These are phyloP conservation scores for Cenococcum geophilum DNA, from an alignment of 495 filamentous ascomycete species.

Conservation along the genomic window DNA sequence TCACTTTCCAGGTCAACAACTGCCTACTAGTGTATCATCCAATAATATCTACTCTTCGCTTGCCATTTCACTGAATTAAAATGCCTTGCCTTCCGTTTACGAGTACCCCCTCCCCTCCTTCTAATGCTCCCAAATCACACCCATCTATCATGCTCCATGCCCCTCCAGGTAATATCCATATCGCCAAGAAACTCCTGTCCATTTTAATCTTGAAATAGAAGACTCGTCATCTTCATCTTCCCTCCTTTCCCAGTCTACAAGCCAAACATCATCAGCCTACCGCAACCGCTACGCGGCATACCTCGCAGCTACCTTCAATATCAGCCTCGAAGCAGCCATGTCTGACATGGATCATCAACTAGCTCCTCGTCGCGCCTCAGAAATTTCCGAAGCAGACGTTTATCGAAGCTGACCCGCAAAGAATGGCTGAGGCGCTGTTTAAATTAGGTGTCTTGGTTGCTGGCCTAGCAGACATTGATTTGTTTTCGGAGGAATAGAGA, in stretches of 20 bases:
- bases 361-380: conserved; percentile 25
- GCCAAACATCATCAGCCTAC: conserved; percentile 7
- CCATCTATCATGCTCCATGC: no score
- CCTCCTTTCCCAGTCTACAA: not conserved
- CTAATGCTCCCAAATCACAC: no score
- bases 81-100: no score
- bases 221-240: not conserved
- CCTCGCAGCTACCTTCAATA: conserved; percentile 30
- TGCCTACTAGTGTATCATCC: no score
- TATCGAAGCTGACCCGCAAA: not conserved
- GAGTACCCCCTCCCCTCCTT: no score
- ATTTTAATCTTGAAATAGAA: not conserved
- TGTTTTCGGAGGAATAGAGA: no score
- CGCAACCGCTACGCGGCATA: conserved; percentile 30
- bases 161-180: no score
- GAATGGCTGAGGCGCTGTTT: conserved; percentile 14
- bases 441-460: no score
- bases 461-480: no score
- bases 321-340: conserved; percentile 26
- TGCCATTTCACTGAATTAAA: no score
- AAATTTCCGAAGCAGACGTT: conserved; percentile 22
- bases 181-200: not conserved
- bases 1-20: no score
- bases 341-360: conserved; percentile 26
- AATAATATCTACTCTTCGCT: no score